Evolutionary conservation across 2,329 filamentous ascomycete genomes (phyloP).

Genomic region (Colletotrichum liaoningense): DNA sequence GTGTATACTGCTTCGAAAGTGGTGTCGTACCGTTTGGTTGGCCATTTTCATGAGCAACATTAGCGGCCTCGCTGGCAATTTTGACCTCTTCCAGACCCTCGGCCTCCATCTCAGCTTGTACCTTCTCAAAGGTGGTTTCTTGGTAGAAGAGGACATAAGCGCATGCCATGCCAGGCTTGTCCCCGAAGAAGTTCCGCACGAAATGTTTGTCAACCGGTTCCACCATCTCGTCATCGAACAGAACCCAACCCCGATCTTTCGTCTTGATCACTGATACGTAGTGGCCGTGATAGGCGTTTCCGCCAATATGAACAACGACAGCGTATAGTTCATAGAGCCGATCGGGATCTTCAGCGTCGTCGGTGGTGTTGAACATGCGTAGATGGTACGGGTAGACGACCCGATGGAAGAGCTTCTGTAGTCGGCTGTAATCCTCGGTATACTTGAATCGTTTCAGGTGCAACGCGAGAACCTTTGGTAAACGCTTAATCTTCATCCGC

Average conservation of each 20-base stretch:
- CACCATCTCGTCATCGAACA: conserved; percentile 99
- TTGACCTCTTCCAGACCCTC: conserved; percentile 76
- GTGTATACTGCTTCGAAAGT: conserved; percentile 63
- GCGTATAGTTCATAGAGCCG: conserved; percentile 96
- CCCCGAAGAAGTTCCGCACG: conserved; percentile 96
- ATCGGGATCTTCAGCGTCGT: conserved; percentile 93
- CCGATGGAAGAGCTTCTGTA: conserved; percentile 96
- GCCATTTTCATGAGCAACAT: conserved; percentile 61
- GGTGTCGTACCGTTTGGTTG: conserved; percentile 54
- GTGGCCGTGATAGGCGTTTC: conserved; percentile 96
- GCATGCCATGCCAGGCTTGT: conserved; percentile 89
- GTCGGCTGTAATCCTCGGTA: conserved; percentile 90
- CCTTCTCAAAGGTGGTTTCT: conserved; percentile 80
- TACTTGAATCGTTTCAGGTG: conserved; percentile 99
- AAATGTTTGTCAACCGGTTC: conserved; percentile 98
- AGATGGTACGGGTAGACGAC: conserved; percentile 98
- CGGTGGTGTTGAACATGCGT: conserved; percentile 96
- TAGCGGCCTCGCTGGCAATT: conserved; percentile 67
- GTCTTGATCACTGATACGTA: conserved; percentile 99
- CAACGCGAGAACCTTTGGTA: conserved; percentile 90
- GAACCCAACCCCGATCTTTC: conserved; percentile 91
- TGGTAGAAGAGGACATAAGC: conserved; percentile 99
- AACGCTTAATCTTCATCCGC: conserved; percentile 97
- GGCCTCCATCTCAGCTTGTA: conserved; percentile 82
- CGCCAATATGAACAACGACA: conserved; percentile 96